Evolutionary conservation across 2,329 filamentous ascomycete species (phyloP).

Genomic region (Trichoderma sp.): DNA sequence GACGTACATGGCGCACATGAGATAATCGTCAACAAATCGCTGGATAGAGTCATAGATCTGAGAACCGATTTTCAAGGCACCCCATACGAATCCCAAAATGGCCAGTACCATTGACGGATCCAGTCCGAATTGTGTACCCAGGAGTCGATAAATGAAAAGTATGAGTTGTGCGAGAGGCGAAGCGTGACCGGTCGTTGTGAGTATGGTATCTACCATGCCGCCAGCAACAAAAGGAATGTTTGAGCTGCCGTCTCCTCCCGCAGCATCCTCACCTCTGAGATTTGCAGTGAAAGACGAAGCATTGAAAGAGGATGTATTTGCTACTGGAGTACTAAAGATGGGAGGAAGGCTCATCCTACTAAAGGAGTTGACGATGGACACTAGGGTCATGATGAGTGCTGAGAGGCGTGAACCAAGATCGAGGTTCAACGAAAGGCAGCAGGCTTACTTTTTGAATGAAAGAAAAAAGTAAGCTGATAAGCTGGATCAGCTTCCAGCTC

Average conservation of each 20-base stretch:
- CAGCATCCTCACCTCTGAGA: not conserved
- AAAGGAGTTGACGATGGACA: constrained; percentile 35
- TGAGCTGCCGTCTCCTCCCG: not conserved
- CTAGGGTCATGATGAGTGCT: constrained; percentile 4
- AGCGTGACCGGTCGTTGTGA: constrained; percentile 49
- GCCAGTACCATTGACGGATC: constrained; percentile 55
- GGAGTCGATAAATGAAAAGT: constrained; percentile 51
- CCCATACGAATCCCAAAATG: constrained; percentile 53
- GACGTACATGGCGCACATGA: constrained; percentile 58
- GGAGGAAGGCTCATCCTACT: constrained; percentile 38
- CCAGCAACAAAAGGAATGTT: constrained; percentile 33
- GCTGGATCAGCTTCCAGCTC: not conserved
- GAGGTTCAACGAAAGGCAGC: not conserved
- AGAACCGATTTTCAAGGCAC: constrained; percentile 43
- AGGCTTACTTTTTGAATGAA: constrained; percentile 4
- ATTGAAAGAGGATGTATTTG: constrained; percentile 33
- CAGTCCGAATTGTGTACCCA: constrained; percentile 51
- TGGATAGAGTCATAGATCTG: constrained; percentile 44
- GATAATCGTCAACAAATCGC: constrained; percentile 47
- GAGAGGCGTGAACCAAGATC: no score
- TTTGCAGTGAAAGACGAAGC: constrained; percentile 12
- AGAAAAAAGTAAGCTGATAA: not conserved
- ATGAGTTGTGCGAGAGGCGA: constrained; percentile 49
- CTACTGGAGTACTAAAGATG: constrained; percentile 35
- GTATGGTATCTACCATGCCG: constrained; percentile 49